Base-by-base conservation (phyloP, 805 yeast species). In the Wickerhamiella hasegawae region DNA sequence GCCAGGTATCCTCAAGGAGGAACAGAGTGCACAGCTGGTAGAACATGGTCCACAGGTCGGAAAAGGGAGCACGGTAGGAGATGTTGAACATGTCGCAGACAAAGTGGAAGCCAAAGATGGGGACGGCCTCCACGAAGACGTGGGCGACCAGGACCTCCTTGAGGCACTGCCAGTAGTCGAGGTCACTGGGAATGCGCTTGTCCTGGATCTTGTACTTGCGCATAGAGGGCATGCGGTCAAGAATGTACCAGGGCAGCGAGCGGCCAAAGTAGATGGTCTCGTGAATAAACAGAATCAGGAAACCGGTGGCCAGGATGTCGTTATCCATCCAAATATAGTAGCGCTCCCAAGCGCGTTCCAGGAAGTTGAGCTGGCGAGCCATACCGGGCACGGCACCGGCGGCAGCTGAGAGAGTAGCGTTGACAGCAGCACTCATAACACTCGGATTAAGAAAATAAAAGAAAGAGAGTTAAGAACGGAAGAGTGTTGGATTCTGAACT, bases 41-140 rank as follows among this genome's bases (percentile, higher is more conserved):
- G 18, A 61, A 55, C 59, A 81, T 73, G 22, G 69, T 69, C 36
- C 59, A 58, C 52, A 62, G 48, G 11, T 70, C 52, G 34, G 97
- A 96, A 68, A 87, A 84, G 14, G 97, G 96, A 12, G 84, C 93
- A 20, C 68, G 63, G 49, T 73, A 71, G 10, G 74, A 59, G 47
- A 90, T 79, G 42, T 93, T 92, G 43, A 87, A 66, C 48, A 66
- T 65, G 50, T 75, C 72, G 62, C 95, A 82, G 53, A 87, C 61
- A 42, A 95, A 94, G 58, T 87, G 96, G 73, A 87, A 87, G 34
- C 84, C 76, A 94, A 95, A 87, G 46, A 87, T 90, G 38, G 96
- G 97, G 42, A 90, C 65, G 4, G 94, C 94, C 65, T 87, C 98
- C 34, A 87, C 93, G 43, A 87, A 59, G 58, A 84, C 75, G 62